These are phyloP conservation scores for Pseudotsuga menziesii DNA, from an alignment of 75 land plant species.

Conservation along the genomic window DNA sequence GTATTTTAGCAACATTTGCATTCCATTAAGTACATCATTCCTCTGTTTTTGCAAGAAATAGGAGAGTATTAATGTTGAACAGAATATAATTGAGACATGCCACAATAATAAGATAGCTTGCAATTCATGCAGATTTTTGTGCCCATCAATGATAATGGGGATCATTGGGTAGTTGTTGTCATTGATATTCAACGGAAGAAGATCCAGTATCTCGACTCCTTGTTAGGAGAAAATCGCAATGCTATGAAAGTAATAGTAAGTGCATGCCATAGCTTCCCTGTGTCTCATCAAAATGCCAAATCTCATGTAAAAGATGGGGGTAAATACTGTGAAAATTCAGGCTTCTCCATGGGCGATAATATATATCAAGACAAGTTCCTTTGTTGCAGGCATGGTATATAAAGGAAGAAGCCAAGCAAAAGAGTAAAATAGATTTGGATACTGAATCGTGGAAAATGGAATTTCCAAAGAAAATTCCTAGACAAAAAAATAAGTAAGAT, in stretches of 20 bases:
- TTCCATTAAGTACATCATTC: too few species aligned
- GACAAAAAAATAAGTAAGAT: slow-evolving; percentile 1
- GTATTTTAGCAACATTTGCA: too few species aligned
- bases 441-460: background rate
- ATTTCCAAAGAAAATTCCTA: background rate
- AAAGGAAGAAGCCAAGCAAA: background rate
- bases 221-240: background rate
- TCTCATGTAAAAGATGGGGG: too few species aligned
- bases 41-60: too few species aligned
- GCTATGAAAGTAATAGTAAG: background rate
- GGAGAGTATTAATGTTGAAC: too few species aligned
- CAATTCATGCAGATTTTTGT: background rate
- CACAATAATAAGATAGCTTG: background rate
- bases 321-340: too few species aligned
- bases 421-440: background rate
- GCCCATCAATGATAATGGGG: background rate
- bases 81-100: too few species aligned
- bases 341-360: too few species aligned
- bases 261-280: too few species aligned
- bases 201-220: background rate
- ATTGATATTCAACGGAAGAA: background rate
- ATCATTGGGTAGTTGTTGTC: background rate
- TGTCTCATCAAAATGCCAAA: too few species aligned
- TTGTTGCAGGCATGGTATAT: slow-evolving; percentile 1
- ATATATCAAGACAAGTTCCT: too few species aligned